Percentiles rank a stretch among this genome's conserved stretches.
Evolutionary conservation across 1,284 basidiomycete genomes (phyloP).

Genomic region (Ceratobasidium sp.): DNA sequence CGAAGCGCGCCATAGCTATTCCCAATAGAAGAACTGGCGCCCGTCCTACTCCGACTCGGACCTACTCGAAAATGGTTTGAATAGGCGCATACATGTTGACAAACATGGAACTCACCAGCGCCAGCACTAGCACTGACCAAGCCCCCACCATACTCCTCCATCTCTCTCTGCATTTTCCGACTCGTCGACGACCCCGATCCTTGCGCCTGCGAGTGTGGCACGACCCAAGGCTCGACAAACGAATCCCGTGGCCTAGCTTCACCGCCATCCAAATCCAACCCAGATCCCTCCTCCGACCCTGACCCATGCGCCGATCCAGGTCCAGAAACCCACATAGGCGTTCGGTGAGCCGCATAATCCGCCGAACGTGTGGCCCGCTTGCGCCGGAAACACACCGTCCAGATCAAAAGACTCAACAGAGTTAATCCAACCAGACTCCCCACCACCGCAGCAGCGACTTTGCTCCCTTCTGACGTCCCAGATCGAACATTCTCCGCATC

Average conservation of each 20-base stretch:
- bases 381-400: background rate
- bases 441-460: background rate
- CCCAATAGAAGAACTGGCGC: background rate
- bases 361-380: background rate
- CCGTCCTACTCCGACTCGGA: background rate
- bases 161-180: slow-evolving; percentile 15
- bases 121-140: background rate
- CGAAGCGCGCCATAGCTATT: background rate
- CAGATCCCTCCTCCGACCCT: background rate
- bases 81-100: background rate
- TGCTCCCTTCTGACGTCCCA: background rate
- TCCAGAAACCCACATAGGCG: background rate
- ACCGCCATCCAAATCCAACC: slow-evolving; percentile 18
- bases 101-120: background rate
- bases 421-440: slow-evolving; percentile 10
- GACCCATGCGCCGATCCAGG: background rate
- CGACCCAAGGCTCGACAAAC: slow-evolving; percentile 23
- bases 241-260: background rate
- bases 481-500: background rate
- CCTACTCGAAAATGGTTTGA: background rate
- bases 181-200: background rate
- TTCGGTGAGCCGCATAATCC: slow-evolving; percentile 11
- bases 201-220: background rate
- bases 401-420: background rate
- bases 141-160: background rate